Percentiles rank a stretch among this genome's conserved stretches.
Conservation (phyloP, 805 yeast species). For the Ogataea paraovalis region DNA sequence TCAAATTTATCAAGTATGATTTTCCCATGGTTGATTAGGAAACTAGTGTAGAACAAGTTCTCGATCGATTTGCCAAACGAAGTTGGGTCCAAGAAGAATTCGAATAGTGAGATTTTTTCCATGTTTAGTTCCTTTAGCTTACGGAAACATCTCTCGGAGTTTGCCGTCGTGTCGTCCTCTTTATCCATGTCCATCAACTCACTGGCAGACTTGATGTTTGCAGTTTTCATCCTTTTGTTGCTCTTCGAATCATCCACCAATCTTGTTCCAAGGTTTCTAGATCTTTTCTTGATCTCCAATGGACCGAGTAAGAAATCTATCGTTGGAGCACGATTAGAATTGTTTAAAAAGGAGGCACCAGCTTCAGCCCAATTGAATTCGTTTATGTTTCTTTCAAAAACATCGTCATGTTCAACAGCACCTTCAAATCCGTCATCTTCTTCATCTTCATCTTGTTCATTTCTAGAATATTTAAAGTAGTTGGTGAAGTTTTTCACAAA, state of each 20-base stretch:
- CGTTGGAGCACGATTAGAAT: constrained; percentile 45
- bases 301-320: constrained; percentile 71
- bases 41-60: constrained; percentile 78
- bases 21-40: constrained; percentile 70
- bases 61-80: constrained; percentile 80
- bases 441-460: not conserved
- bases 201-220: constrained; percentile 48
- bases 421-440: constrained; percentile 20
- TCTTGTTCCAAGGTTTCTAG: constrained; percentile 31
- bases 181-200: constrained; percentile 50
- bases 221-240: constrained; percentile 40
- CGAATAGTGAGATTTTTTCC: constrained; percentile 51
- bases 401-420: constrained; percentile 11
- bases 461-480: constrained; percentile 25
- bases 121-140: constrained; percentile 29
- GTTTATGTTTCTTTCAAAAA: constrained; percentile 18
- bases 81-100: constrained; percentile 67
- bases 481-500: constrained; percentile 39
- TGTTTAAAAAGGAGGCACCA: constrained; percentile 47
- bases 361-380: constrained; percentile 56
- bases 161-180: constrained; percentile 54
- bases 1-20: constrained; percentile 50
- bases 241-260: constrained; percentile 40
- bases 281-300: constrained; percentile 53
- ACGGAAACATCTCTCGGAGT: constrained; percentile 52